phyloP scores from a whole-genome alignment of 2,329 filamentous ascomycete genomes.

The Escovopsis sp. region DNA sequence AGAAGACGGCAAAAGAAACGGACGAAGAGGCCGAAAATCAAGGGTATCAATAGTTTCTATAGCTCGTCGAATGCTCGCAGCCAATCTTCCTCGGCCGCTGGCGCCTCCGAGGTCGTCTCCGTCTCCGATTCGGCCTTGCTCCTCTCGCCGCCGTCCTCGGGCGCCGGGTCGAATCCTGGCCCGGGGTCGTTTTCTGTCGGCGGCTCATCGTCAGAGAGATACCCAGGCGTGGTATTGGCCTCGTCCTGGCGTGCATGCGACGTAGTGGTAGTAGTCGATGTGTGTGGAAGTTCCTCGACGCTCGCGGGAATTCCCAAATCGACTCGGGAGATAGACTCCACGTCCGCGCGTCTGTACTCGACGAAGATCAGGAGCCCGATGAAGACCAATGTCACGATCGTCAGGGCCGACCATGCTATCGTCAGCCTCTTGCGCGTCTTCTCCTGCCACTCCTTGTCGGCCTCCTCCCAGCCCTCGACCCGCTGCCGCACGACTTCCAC shows the following conservation, averaged over 20 bases:
- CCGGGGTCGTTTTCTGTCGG: conserved; percentile 1
- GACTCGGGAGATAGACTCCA: too few species aligned
- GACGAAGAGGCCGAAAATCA: not conserved
- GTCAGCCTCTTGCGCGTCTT: conserved; percentile 48
- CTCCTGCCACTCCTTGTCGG: conserved; percentile 54
- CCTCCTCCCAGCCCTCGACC: conserved; percentile 52
- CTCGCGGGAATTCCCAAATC: too few species aligned
- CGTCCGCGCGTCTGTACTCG: conserved; percentile 8
- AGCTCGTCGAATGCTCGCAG: conserved; percentile 33
- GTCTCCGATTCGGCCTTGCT: conserved; percentile 10
- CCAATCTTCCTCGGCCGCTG: conserved; percentile 18
- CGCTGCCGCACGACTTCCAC: conserved; percentile 48
- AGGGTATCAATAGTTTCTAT: conserved; percentile 10
- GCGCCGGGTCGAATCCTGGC: not conserved
- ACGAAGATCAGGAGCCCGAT: conserved; percentile 26
- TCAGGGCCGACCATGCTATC: conserved; percentile 47
- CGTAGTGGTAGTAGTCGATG: too few species aligned
- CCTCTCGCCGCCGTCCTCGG: conserved; percentile 2
- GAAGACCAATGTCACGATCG: conserved; percentile 31
- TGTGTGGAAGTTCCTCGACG: too few species aligned
- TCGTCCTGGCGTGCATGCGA: too few species aligned
- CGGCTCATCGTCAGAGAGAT: not conserved
- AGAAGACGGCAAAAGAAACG: not conserved
- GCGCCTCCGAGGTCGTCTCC: conserved; percentile 14
- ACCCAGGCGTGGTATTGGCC: too few species aligned